Percentiles rank a stretch among this genome's conserved stretches.
Conservation (phyloP, 192 early-diverging fungal species). For the Podila minutissima region DNA sequence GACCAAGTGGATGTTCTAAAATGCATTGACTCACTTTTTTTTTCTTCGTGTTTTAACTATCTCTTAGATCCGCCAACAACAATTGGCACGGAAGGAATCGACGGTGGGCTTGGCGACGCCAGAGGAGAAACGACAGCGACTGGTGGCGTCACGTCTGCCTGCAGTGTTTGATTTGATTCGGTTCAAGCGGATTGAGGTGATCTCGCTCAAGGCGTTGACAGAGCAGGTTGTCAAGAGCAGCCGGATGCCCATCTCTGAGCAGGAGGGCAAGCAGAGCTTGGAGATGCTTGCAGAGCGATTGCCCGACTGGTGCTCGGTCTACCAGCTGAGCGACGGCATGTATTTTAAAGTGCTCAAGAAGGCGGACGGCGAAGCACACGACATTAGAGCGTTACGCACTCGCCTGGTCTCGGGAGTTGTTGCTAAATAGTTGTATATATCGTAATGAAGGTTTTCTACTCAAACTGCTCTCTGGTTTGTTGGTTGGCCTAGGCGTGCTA, state of each 20-base stretch:
- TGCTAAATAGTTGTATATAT: background rate
- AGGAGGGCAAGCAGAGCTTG: slow-evolving; percentile 26
- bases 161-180: slow-evolving; percentile 41
- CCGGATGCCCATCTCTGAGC: slow-evolving; percentile 33
- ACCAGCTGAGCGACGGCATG: slow-evolving; percentile 12
- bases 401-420: slow-evolving; percentile 8
- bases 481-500: too few species aligned
- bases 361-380: slow-evolving; percentile 23
- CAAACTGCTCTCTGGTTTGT: too few species aligned
- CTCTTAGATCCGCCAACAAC: slow-evolving; percentile 27
- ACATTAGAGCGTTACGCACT: slow-evolving; percentile 13
- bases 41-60: background rate
- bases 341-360: slow-evolving; percentile 36
- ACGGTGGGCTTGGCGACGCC: slow-evolving; percentile 2
- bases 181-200: slow-evolving; percentile 44
- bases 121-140: slow-evolving; percentile 21
- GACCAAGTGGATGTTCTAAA: too few species aligned
- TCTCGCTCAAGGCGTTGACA: slow-evolving; percentile 12
- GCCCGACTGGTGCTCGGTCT: slow-evolving; percentile 44
- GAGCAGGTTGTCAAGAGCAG: slow-evolving; percentile 34
- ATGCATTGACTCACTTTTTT: too few species aligned
- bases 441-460: too few species aligned
- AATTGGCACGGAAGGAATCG: slow-evolving; percentile 21
- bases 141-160: slow-evolving; percentile 22
- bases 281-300: slow-evolving; percentile 30